Conservation (phyloP, 306 rosid genomes). For the Cicer chorassanicum region DNA sequence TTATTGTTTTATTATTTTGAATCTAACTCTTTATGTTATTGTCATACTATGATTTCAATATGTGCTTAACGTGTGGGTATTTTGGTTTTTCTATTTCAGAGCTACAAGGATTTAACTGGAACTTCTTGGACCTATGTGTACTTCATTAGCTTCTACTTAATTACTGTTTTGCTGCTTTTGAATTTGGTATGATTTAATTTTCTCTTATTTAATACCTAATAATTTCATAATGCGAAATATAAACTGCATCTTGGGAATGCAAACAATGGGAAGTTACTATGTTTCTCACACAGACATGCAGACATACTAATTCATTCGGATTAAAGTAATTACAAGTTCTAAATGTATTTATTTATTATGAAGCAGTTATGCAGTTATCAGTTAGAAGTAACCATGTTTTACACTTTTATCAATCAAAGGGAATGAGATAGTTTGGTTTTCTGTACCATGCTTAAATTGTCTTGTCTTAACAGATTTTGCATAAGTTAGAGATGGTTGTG, state of each 20-base stretch:
- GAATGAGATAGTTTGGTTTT: slow-evolving; percentile 32
- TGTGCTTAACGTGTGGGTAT: slow-evolving; percentile 27
- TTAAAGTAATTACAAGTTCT: slow-evolving; percentile 22
- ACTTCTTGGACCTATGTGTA: slow-evolving; percentile 72
- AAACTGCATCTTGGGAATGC: slow-evolving; percentile 20
- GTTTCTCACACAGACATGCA: slow-evolving; percentile 21
- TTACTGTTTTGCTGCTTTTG: slow-evolving; percentile 82
- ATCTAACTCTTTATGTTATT: slow-evolving; percentile 23
- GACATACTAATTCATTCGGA: slow-evolving; percentile 1
- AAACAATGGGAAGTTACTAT: slow-evolving; percentile 25
- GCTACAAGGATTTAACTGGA: slow-evolving; percentile 85
- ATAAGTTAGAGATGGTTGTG: slow-evolving; percentile 16
- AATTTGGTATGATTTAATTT: slow-evolving; percentile 70
- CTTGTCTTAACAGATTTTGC: not conserved
- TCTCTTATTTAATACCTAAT: slow-evolving; percentile 16
- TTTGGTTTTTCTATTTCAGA: slow-evolving; percentile 63
- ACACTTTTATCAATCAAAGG: slow-evolving; percentile 19
- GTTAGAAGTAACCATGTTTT: slow-evolving; percentile 30
- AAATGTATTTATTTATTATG: slow-evolving; percentile 21
- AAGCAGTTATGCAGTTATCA: not conserved
- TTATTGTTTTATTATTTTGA: slow-evolving; percentile 19
- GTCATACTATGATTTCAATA: slow-evolving; percentile 20
- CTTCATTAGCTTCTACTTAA: slow-evolving; percentile 87
- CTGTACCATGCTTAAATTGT: slow-evolving; percentile 12
- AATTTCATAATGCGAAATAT: slow-evolving; percentile 11